Evolutionary conservation across 176 grass and related monocot genomes (phyloP).

Genomic region (Oryza glumipatula): DNA sequence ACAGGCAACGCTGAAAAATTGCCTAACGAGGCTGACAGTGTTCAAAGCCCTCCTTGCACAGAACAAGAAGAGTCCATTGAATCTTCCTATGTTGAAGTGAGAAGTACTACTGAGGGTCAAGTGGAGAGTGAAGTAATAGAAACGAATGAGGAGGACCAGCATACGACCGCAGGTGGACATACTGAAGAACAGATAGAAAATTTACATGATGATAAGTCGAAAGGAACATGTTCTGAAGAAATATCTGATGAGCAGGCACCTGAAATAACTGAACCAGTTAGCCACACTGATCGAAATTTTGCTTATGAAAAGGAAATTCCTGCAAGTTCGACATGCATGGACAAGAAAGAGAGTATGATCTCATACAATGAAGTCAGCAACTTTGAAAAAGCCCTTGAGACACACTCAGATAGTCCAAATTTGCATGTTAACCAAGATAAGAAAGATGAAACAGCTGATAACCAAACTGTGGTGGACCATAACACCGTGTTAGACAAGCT

Average conservation of each 20-base stretch:
- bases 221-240: conserved; percentile 40
- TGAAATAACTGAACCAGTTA: conserved; percentile 46
- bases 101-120: conserved; percentile 25
- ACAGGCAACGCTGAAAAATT: conserved; percentile 13
- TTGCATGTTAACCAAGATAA: conserved; percentile 42
- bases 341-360: conserved; percentile 34
- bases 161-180: conserved; percentile 2
- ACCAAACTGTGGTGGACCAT: conserved; percentile 27
- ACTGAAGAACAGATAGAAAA: conserved; percentile 28
- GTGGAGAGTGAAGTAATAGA: conserved; percentile 43
- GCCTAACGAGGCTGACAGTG: conserved; percentile 2
- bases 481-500: conserved; percentile 27
- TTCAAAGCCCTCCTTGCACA: conserved; percentile 16
- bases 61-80: conserved; percentile 41
- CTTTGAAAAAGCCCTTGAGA: conserved; percentile 33
- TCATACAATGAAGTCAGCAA: conserved; percentile 12
- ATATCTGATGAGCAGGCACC: conserved; percentile 19
- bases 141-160: conserved; percentile 37
- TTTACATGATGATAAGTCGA: conserved; percentile 27
- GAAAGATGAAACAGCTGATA: conserved; percentile 33
- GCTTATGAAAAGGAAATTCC: conserved; percentile 39
- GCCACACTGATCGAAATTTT: conserved; percentile 31
- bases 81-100: conserved; percentile 35
- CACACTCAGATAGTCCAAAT: conserved; percentile 24
- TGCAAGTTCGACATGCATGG: conserved; percentile 19